Evolutionary conservation across 2,329 filamentous ascomycete genomes (phyloP).

Genomic region (Monosporascus sp.): DNA sequence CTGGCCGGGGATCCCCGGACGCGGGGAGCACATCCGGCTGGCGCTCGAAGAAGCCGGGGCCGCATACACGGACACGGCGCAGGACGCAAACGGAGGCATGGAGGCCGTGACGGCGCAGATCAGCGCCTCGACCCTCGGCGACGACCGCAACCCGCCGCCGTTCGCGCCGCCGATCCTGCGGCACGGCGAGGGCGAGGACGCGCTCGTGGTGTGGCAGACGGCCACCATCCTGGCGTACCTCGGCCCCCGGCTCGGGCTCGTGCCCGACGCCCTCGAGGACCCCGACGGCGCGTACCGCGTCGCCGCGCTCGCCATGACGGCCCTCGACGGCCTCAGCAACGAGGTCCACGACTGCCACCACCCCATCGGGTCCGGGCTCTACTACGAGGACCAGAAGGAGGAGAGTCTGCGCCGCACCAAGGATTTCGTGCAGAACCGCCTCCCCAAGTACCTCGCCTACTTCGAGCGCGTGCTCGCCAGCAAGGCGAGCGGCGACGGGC

Average conservation of each 20-base stretch:
- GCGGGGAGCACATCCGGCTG: constrained; percentile 69
- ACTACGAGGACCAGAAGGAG: constrained; percentile 72
- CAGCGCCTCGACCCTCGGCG: constrained; percentile 38
- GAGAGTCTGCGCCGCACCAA: constrained; percentile 55
- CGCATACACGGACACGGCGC: constrained; percentile 57
- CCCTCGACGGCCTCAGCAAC: constrained; percentile 63
- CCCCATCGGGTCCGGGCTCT: constrained; percentile 52
- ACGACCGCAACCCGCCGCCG: constrained; percentile 56
- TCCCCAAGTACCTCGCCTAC: constrained; percentile 69
- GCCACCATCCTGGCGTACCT: constrained; percentile 71
- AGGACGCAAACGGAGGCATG: constrained; percentile 43
- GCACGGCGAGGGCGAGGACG: constrained; percentile 36
- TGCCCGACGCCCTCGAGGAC: constrained; percentile 34
- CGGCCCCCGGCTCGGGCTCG: constrained; percentile 53
- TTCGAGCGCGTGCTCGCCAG: constrained; percentile 61
- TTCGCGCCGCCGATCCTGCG: constrained; percentile 64
- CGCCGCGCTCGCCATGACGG: constrained; percentile 61
- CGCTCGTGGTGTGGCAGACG: constrained; percentile 62
- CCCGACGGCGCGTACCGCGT: constrained; percentile 49
- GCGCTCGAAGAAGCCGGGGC: constrained; percentile 63
- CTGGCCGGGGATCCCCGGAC: constrained; percentile 67
- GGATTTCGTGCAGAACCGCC: constrained; percentile 54
- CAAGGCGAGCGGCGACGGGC: constrained; percentile 51
- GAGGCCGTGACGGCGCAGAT: constrained; percentile 42
- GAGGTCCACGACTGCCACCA: constrained; percentile 75